Base-by-base conservation (phyloP, 169 alveolate species). In the Plasmodium fragile region DNA sequence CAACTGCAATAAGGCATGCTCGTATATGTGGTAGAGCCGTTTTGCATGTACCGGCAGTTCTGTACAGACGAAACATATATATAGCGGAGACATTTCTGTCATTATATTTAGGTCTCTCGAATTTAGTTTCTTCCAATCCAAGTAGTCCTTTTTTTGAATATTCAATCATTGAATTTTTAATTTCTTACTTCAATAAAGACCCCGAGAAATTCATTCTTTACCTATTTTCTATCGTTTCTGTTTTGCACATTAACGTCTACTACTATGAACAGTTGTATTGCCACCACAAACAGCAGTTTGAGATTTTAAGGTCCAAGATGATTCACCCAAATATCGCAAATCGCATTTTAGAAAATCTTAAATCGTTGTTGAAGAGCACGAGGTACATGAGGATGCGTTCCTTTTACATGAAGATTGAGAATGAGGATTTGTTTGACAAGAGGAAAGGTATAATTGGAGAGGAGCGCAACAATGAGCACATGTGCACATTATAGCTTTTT, bases 261-360 rank as follows among this genome's bases (percentile, higher is more conserved):
- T 91, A 91, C 55, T 91, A 91, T 91, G 94, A 91, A 53, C 94
- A 91, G 32, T 45, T 91, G 52, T 71, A n/a, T 22, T 91, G 94
- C 43, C 59, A 80, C 18, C 65, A 69, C 59, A 25, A 45, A 10
- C 79, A 91, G 11, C 32, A 91, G 6, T 91, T 91, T 72, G 53
- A 43, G 25, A n/a, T 32, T 41, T 34, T 91, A 22, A 79, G 45
- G 53, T 65, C 83, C 1, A 91, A 81, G 73, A 79, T 91, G 84
- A 81, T 91, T 32, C 82, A 91, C 39, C 94, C 94, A 32, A 49
- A 49, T 69, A 32, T 91, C 39, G 94, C 59, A 25, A 11, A 69
- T 10, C 55, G 72, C 4, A 69, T 91, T n/a, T 1, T 91, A 13
- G 32, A 39, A 7, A 81, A 71, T 70, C 5, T 91, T 16, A 43